A percentile compares a stretch with the other conserved stretches of the same genome.
These are phyloP conservation scores for Kickxella alabastrina DNA, from an alignment of 192 early-diverging fungal genomes.

Conservation along the genomic window DNA sequence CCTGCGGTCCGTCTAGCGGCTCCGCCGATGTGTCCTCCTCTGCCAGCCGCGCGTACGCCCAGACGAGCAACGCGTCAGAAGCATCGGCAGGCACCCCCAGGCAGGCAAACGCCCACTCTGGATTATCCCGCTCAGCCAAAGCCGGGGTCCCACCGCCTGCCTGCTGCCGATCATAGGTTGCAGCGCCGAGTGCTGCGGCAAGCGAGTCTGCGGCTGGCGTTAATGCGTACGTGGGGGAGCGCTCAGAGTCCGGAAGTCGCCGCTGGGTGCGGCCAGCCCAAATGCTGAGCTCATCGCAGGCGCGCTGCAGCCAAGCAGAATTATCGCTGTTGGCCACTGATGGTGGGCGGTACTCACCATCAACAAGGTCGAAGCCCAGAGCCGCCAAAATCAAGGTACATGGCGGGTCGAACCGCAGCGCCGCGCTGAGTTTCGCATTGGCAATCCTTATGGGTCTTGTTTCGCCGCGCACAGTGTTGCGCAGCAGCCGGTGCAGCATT, in stretches of 20 bases:
- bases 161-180: constrained; percentile 13
- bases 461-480: constrained; percentile 31
- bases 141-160: constrained; percentile 44
- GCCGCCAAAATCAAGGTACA: constrained; percentile 29
- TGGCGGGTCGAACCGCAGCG: constrained; percentile 38
- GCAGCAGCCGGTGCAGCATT: constrained; percentile 14
- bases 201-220: background rate
- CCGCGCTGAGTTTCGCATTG: constrained; percentile 16
- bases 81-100: constrained; percentile 52
- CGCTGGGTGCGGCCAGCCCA: background rate
- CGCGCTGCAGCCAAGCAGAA: constrained; percentile 13
- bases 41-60: constrained; percentile 51
- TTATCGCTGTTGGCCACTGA: background rate
- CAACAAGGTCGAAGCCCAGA: constrained; percentile 27
- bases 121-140: constrained; percentile 42
- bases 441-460: constrained; percentile 7
- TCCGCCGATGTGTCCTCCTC: constrained; percentile 44
- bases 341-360: constrained; percentile 30
- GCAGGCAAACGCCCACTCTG: constrained; percentile 24
- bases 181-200: background rate
- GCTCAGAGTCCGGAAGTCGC: background rate
- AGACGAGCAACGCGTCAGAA: constrained; percentile 46
- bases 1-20: constrained; percentile 11
- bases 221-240: background rate
- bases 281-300: constrained; percentile 26